Evolutionary conservation across 768 basidiomycete species (phyloP).

Genomic region (Boletellus emodensis): DNA sequence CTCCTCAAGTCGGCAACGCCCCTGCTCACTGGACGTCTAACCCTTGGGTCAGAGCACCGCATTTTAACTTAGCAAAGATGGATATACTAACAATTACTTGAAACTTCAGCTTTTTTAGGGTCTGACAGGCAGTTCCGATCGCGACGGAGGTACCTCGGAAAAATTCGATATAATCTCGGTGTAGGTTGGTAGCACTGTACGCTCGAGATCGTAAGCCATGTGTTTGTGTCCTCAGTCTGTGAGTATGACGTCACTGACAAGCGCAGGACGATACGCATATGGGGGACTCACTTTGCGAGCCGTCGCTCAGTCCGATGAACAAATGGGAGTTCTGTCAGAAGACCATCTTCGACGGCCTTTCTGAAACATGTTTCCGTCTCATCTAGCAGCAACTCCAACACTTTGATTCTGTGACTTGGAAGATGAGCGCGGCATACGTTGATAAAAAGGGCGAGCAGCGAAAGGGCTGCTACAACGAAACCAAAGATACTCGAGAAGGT

Average conservation of each 20-base stretch:
- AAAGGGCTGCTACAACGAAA: not conserved
- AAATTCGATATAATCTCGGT: too few species aligned
- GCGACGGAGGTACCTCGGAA: too few species aligned
- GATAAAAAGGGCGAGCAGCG: not conserved
- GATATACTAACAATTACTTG: not conserved
- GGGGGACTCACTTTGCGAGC: not conserved
- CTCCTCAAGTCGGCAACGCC: too few species aligned
- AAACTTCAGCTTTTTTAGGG: not conserved
- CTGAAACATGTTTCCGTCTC: not conserved
- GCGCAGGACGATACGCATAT: too few species aligned
- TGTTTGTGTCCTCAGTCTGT: not conserved
- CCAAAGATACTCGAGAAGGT: not conserved
- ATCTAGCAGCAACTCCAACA: not conserved
- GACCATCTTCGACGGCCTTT: not conserved
- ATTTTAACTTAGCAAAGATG: too few species aligned
- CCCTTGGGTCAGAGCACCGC: too few species aligned
- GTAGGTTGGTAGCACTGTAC: not conserved
- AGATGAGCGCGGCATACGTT: not conserved
- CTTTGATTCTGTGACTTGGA: not conserved
- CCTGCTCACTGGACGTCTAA: too few species aligned
- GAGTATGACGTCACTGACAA: too few species aligned
- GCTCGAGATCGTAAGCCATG: not conserved
- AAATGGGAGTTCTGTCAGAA: not conserved
- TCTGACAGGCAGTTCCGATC: not conserved
- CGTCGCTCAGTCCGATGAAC: not conserved